Base-by-base conservation (phyloP, 192 early-diverging fungal genomes). In the Entophlyctis helioformis region DNA sequence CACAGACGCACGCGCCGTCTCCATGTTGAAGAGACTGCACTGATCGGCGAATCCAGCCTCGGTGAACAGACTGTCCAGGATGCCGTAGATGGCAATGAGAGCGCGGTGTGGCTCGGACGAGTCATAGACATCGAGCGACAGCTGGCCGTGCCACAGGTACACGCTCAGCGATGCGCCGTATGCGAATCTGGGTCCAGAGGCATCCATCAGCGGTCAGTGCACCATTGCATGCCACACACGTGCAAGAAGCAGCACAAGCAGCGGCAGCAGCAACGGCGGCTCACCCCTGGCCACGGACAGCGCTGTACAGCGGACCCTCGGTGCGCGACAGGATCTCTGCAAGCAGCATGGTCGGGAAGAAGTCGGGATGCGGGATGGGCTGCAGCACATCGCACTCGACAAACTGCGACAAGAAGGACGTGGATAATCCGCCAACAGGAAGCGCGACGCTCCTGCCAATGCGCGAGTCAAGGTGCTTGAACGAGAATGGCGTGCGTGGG, bases 261-360 rank as follows among this genome's bases (percentile, higher is more conserved):
- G n/a, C n/a, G n/a, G n/a, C n/a, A n/a, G n/a, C n/a, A n/a, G n/a
- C n/a, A n/a, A n/a, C n/a, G n/a, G n/a, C n/a, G n/a, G n/a, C n/a
- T n/a, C 73, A 85, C 22, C 72, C 72, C 46, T 60, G 46, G 13
- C 86, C 86, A 29, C 88, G 74, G 20, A 88, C 72, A 0, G 78
- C 76, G 8, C 67, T 81, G 63, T 78, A 85, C 3, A 91, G 60
- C 0, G 84, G 84, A 0, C 88, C 88, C 37, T 87, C 86, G 2
- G 67, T 62, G 20, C 80, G 67, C 8, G 79, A 73, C 6, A 91
- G 55, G 10, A 89, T 51, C 44, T 81, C 78, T n/a, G 70, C 59
- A 18, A 91, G 56, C 24, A 88, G 54, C 22, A 29, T 44, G 62
- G 58, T 63, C 18, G 69, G 54, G 36, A 57, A 76, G 51, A 59